phyloP scores from a whole-genome alignment of 352 stramenopile species.

The Achlya hypogyna region DNA sequence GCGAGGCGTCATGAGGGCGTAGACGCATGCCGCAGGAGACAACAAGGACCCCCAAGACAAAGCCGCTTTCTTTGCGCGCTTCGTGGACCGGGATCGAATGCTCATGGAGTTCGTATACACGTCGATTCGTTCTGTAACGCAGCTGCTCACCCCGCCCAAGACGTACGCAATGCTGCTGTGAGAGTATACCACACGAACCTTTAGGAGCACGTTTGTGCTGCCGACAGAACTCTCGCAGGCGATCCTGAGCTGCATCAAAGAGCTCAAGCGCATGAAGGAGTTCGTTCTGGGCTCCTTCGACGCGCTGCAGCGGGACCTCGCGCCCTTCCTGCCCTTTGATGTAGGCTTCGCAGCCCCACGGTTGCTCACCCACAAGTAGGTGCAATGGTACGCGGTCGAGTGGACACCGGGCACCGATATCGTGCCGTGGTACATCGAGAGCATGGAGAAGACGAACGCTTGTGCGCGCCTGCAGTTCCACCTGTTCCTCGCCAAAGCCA shows the following conservation, averaged over 20 bases:
- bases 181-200: background rate
- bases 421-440: conserved; percentile 13
- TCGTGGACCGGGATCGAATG: conserved; percentile 18
- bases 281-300: conserved; percentile 18
- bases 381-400: conserved; percentile 17
- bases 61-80: conserved; percentile 12
- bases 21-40: background rate
- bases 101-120: conserved; percentile 19
- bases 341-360: background rate
- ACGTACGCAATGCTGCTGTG: background rate
- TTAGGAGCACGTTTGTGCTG: conserved; percentile 1
- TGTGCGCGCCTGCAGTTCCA: conserved; percentile 11
- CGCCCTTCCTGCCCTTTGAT: conserved; percentile 20
- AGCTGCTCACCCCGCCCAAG: conserved; percentile 14
- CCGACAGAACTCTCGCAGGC: conserved; percentile 14
- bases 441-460: conserved; percentile 9
- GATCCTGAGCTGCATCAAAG: conserved; percentile 20
- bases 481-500: conserved; percentile 15
- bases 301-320: conserved; percentile 14
- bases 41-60: background rate
- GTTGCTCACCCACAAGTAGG: background rate
- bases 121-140: conserved; percentile 17
- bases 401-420: conserved; percentile 5
- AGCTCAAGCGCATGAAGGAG: conserved; percentile 20
- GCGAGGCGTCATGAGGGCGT: background rate